These are phyloP conservation scores for Stylonectria norvegica DNA, from an alignment of 2,329 filamentous ascomycete species.

Conservation along the genomic window DNA sequence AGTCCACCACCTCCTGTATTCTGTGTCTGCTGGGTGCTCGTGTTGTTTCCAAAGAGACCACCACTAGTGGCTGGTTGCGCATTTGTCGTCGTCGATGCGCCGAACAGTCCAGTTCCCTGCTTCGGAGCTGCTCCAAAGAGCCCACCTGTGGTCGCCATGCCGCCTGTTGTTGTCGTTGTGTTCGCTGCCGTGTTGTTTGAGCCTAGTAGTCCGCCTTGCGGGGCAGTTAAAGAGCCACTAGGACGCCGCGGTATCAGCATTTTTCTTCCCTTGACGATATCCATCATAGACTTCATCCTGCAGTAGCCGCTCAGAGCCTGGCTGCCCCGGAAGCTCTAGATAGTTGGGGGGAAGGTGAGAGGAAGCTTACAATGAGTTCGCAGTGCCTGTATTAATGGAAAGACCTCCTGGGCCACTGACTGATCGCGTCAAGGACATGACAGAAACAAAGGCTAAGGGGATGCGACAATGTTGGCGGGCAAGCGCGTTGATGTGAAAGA, in stretches of 20 bases:
- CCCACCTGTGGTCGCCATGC: slow-evolving; percentile 37
- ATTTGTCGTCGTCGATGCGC: slow-evolving; percentile 23
- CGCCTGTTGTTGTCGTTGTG: slow-evolving; percentile 23
- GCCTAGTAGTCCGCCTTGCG: slow-evolving; percentile 37
- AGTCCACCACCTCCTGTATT: slow-evolving; percentile 25
- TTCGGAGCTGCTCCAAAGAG: slow-evolving; percentile 16
- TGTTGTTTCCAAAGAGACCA: slow-evolving; percentile 32
- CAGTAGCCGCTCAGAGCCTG: no score
- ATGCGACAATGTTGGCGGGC: no score
- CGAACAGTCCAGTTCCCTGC: slow-evolving; percentile 30
- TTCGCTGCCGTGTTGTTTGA: slow-evolving; percentile 27
- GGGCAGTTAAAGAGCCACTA: no score
- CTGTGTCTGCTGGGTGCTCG: slow-evolving; percentile 27
- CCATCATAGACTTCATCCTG: no score
- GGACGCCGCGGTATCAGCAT: no score
- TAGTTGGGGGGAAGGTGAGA: slow-evolving; percentile 23
- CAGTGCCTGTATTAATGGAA: slow-evolving; percentile 61
- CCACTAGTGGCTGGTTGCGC: slow-evolving; percentile 17
- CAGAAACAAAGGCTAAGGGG: no score
- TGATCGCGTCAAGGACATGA: slow-evolving; percentile 53
- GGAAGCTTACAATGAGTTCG: slow-evolving; percentile 45
- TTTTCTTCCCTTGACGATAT: no score
- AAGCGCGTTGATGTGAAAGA: slow-evolving; percentile 5
- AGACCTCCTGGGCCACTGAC: slow-evolving; percentile 58
- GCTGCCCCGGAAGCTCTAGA: no score